phyloP scores from a whole-genome alignment of 257 asterid genomes.

The Voacanga thouarsii region DNA sequence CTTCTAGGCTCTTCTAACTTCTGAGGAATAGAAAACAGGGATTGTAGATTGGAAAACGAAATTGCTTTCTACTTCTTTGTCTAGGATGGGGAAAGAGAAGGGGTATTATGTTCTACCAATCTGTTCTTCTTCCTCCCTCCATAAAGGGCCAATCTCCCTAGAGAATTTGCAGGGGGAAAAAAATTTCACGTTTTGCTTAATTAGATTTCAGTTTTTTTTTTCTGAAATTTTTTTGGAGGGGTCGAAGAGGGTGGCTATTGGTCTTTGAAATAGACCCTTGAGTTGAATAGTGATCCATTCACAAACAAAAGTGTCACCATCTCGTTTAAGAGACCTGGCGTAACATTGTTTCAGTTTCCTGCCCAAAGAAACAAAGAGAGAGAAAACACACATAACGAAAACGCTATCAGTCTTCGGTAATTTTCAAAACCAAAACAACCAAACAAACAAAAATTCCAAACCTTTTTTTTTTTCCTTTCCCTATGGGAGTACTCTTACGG shows the following conservation, averaged over 20 bases:
- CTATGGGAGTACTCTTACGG: not conserved
- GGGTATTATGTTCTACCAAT: not conserved
- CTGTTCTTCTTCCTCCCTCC: not conserved
- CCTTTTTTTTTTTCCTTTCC: not conserved
- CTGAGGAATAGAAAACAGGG: not conserved
- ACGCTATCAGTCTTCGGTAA: slow-evolving; percentile 62
- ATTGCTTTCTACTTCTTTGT: not conserved
- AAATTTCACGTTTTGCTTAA: not conserved
- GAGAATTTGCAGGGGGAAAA: not conserved
- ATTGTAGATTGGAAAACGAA: not conserved
- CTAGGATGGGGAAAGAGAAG: not conserved
- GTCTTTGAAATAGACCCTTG: slow-evolving; percentile 35
- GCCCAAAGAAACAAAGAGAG: slow-evolving; percentile 66
- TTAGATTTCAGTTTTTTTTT: not conserved
- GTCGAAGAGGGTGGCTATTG: not conserved
- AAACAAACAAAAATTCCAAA: slow-evolving; percentile 6
- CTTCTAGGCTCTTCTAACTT: not conserved
- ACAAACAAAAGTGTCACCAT: slow-evolving; percentile 60
- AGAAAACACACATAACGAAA: slow-evolving; percentile 40
- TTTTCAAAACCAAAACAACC: slow-evolving; percentile 16
- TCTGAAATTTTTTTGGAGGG: not conserved
- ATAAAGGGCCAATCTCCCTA: not conserved
- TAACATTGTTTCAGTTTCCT: slow-evolving; percentile 65
- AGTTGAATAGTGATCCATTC: slow-evolving; percentile 43
- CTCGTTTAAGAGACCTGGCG: slow-evolving; percentile 61